Evolutionary conservation across 2,329 filamentous ascomycete species (phyloP).

Genomic region (Venturia oleaginea): DNA sequence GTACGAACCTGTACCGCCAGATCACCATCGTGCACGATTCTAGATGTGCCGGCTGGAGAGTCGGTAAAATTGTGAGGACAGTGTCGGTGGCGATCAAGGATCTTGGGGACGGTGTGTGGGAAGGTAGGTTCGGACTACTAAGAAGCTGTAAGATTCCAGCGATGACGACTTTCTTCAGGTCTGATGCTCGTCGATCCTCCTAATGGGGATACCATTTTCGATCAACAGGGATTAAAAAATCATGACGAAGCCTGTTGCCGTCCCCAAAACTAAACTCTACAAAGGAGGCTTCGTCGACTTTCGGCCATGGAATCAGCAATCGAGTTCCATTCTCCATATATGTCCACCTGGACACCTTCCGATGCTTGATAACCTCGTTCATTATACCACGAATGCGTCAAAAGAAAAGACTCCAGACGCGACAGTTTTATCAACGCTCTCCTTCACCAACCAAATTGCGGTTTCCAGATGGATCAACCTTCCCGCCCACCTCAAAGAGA

Average conservation of each 20-base stretch:
- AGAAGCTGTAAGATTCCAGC: background rate
- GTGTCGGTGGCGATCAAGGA: background rate
- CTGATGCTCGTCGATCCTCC: background rate
- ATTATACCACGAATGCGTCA: background rate
- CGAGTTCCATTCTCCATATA: background rate
- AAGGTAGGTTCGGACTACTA: background rate
- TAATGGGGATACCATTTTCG: background rate
- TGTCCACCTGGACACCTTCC: background rate
- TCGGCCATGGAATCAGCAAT: background rate
- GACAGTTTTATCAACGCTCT: background rate
- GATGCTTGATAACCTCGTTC: background rate
- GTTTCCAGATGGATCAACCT: background rate
- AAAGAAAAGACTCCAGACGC: background rate
- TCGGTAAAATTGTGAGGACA: background rate
- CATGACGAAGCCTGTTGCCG: background rate
- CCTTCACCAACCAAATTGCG: background rate
- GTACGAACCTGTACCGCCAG: background rate
- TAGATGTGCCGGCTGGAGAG: background rate
- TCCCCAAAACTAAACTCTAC: background rate
- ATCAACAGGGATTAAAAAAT: background rate
- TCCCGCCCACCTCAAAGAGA: background rate
- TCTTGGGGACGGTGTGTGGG: background rate
- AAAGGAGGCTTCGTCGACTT: background rate
- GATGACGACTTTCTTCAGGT: background rate
- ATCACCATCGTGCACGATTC: background rate